Evolutionary conservation across 768 basidiomycete species (phyloP).

Genomic region (Chiua virens): DNA sequence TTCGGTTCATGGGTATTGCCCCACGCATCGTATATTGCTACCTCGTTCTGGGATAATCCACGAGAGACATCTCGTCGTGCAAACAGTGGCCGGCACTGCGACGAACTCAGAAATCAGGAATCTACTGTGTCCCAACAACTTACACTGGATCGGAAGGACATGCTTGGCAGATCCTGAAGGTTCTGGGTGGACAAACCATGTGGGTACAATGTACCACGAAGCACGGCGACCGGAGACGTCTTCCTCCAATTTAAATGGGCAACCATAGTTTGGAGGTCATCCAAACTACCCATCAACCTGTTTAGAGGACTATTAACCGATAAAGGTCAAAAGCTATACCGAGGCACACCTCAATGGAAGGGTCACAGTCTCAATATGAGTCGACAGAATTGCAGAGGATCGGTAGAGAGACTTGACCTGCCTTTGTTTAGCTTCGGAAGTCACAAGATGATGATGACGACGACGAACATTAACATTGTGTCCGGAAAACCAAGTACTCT

Average conservation of each 20-base stretch:
- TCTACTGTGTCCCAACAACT: slow-evolving; percentile 1
- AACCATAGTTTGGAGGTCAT: slow-evolving; percentile 46
- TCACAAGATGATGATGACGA: slow-evolving; percentile 4
- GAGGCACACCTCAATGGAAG: slow-evolving; percentile 55
- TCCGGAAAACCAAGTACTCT: slow-evolving; percentile 26
- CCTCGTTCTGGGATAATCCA: slow-evolving; percentile 47
- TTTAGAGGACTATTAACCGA: neutral
- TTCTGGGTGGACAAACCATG: slow-evolving; percentile 27
- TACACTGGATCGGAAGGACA: slow-evolving; percentile 38
- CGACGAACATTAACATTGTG: slow-evolving; percentile 17
- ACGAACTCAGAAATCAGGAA: neutral
- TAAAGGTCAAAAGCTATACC: neutral
- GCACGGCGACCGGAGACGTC: slow-evolving; percentile 51
- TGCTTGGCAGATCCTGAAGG: slow-evolving; percentile 36
- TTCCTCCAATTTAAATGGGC: slow-evolving; percentile 54
- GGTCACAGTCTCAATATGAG: slow-evolving; percentile 58
- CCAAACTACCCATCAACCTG: slow-evolving; percentile 35
- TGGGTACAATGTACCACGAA: slow-evolving; percentile 54
- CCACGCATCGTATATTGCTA: slow-evolving; percentile 42
- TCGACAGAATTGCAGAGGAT: slow-evolving; percentile 56
- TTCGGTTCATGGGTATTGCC: slow-evolving; percentile 27
- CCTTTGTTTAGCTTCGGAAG: slow-evolving; percentile 7
- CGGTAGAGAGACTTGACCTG: slow-evolving; percentile 44
- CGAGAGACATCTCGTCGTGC: slow-evolving; percentile 56
- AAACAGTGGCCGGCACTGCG: slow-evolving; percentile 30